Evolutionary conservation across 1,284 basidiomycete species (phyloP), one percentile per base, ranked within the genome.

Genomic region (Leccinum ponderosum): DNA sequence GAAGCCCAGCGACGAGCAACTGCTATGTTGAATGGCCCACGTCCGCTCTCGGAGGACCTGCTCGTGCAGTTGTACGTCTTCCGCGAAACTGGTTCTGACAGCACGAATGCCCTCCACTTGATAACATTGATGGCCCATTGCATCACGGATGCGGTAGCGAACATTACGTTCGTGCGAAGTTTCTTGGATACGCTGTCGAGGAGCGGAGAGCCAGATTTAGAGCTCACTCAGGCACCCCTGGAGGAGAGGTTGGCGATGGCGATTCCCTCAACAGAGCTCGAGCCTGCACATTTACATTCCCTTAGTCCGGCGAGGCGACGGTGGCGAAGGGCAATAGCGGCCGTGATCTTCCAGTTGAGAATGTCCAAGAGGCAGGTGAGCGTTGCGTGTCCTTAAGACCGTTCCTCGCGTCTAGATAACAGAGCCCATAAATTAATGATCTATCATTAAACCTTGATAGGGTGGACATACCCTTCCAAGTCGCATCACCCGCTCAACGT

Each of bases 381-480:
- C 31, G 42, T 42, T 22, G 1, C 6, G 1, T 31, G 15, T 53
- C 14, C 7, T 11, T 22, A 8, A 3, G 6, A 20, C 25, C 14
- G 4, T 22, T 53, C 27, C 35, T 61, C 31, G 29, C 20, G 44
- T 27, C 50, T 2, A 50, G 12, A 14, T 35, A 39, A 17, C 53
- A 22, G 15, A 33, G 3, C 17, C 37, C n/a, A 14, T 31, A 35
- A 27, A 31, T 37, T 37, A 33, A 55, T 52, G 29, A n/a, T 17
- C 14, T 6, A 5, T 53, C 20, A 44, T 35, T 27, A 31, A n/a
- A 54, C 14, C 47, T 6, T 22, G 27, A 12, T 65, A 87, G 86
- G 85, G 84, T 6, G 85, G 85, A 1, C 84, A 87, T 60, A 82
- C 82, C 0, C 75, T 87, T 9, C 84, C 84, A 0, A 70, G 80